phyloP scores from a whole-genome alignment of 768 basidiomycete genomes.

The Ramaria sp. region DNA sequence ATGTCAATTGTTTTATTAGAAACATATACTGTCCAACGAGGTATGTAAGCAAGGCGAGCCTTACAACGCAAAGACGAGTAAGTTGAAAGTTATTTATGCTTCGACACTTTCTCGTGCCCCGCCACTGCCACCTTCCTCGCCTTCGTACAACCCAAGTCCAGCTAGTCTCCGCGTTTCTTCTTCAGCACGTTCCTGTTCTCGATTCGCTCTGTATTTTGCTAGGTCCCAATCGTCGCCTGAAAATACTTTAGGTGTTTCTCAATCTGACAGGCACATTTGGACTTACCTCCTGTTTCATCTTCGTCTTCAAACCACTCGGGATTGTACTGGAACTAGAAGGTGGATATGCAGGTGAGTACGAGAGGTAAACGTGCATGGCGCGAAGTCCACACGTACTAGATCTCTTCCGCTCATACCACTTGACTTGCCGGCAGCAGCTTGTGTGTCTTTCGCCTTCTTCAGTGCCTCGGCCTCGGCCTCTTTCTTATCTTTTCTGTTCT shows the following conservation, averaged over 20 bases:
- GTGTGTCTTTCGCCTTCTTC: constrained; percentile 72
- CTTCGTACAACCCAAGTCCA: constrained; percentile 27
- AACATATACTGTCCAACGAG: background rate
- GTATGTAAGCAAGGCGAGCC: background rate
- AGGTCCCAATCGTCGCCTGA: constrained; percentile 38
- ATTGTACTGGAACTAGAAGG: constrained; percentile 80
- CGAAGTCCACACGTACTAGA: constrained; percentile 44
- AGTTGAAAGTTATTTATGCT: background rate
- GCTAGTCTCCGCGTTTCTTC: constrained; percentile 46
- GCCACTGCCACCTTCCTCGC: constrained; percentile 23
- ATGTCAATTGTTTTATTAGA: background rate
- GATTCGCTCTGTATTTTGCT: constrained; percentile 45
- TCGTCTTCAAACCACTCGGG: constrained; percentile 88
- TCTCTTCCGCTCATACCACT: constrained; percentile 93
- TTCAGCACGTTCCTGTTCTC: constrained; percentile 48
- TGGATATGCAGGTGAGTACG: background rate
- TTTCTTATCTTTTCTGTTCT: constrained; percentile 92
- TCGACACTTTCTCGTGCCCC: constrained; percentile 14
- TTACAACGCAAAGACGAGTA: background rate
- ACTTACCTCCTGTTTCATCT: constrained; percentile 31
- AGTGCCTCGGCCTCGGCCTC: constrained; percentile 75
- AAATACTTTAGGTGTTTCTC: background rate
- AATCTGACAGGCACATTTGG: background rate
- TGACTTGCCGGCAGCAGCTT: constrained; percentile 80
- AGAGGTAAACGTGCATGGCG: background rate